Evolutionary conservation across 2,329 filamentous ascomycete genomes (phyloP), one percentile per base, ranked within the genome.

Genomic region (Penicillium paneum): DNA sequence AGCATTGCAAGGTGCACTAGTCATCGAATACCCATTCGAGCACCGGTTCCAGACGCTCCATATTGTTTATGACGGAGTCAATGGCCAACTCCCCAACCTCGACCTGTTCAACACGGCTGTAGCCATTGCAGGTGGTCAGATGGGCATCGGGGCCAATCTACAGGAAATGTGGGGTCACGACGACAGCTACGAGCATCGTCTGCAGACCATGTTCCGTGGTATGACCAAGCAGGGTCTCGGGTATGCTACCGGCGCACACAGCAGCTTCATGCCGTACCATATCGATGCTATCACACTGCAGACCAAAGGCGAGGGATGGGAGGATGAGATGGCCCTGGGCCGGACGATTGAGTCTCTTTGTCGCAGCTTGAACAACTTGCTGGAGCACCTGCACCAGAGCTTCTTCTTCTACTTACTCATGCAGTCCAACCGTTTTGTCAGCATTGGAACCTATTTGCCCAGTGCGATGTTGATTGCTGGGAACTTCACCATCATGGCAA

Each of bases 341-440:
- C 83, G 92, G 51, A 87, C 92, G 0, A 81, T 97, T 5, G 94
- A 99, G 75, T 91, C 91, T 65, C 83, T 94, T 3, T 96, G 96
- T 72, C 83, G 94, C 65, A 96, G 91, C 71, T 78, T 99, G 73
- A 99, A 99, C 77, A 99, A 99, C 69, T 77, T 99, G 55, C 82
- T 99, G 31, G 94, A 99, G 75, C 92, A 99, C 71, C 81, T 99
- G 57, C 94, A 99, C 71, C 94, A 99, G 76, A 97, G 92, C 72
- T 99, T 99, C 79, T 99, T 99, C 82, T 97, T 99, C 76, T 99
- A 99, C 72, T 79, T 99, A 48, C 81, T 99, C 41, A 91, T 97
- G 84, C 88, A 95, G 63, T 84, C 87, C 29, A 90, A 94, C 66
- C 86, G 92, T 11, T 99, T 99, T 70, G 94, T 97, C 64, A 97